A percentile compares a stretch with the other conserved stretches of the same genome.
Conservation (phyloP, 163 green algal genomes). For the Scenedesmus sp. region DNA sequence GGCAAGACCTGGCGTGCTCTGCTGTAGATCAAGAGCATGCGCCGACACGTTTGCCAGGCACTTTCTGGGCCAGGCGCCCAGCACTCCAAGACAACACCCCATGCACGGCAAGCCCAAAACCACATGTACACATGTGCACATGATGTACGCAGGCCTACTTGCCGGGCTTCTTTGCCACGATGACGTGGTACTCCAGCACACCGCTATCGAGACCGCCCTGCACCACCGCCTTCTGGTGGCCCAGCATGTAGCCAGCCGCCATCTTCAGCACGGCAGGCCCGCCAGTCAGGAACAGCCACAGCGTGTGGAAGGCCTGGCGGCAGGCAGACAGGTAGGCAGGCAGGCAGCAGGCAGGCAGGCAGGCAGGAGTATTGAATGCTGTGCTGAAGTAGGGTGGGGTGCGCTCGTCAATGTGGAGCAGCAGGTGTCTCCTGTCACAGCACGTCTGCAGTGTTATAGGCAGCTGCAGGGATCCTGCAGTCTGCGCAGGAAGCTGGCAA, state of each 20-base stretch:
- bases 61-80: not conserved
- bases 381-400: too few species aligned
- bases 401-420: too few species aligned
- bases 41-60: not conserved
- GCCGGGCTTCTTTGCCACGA: slow-evolving; percentile 43
- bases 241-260: not conserved
- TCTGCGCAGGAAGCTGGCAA: not conserved
- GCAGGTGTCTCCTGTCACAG: too few species aligned
- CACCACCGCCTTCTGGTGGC: slow-evolving; percentile 4
- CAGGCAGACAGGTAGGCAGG: not conserved
- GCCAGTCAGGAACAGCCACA: slow-evolving; percentile 20
- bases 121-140: not conserved
- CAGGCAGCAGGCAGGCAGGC: too few species aligned
- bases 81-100: not conserved
- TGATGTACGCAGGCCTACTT: not conserved
- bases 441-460: too few species aligned
- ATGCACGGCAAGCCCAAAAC: not conserved
- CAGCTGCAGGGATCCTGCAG: too few species aligned
- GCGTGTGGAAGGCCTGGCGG: not conserved
- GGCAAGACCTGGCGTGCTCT: not conserved
- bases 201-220: slow-evolving; percentile 38
- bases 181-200: slow-evolving; percentile 42
- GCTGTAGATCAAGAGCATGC: not conserved
- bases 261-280: slow-evolving; percentile 2
- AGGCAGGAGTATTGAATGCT: too few species aligned